These are phyloP conservation scores for Colletotrichum musae DNA, from an alignment of 2,329 filamentous ascomycete species.

Conservation along the genomic window DNA sequence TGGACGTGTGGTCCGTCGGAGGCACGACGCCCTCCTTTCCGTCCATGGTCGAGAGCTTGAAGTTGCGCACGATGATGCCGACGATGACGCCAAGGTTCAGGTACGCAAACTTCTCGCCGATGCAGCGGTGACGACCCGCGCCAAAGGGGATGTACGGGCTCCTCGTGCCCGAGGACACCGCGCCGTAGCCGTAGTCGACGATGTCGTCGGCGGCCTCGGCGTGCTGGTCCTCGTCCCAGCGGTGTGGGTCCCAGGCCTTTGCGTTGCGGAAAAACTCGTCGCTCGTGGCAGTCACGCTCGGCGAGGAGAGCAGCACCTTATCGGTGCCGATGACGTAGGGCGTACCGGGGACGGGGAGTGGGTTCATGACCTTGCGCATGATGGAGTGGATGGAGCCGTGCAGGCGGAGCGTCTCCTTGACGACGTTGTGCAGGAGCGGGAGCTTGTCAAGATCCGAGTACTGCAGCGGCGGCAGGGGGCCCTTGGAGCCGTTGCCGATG, in stretches of 20 bases:
- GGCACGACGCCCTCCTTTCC: conserved; percentile 77
- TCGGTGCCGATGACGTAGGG: conserved; percentile 85
- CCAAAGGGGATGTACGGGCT: conserved; percentile 96
- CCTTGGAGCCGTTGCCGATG: conserved; percentile 73
- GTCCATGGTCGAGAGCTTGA: conserved; percentile 84
- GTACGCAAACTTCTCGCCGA: conserved; percentile 97
- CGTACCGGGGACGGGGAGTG: conserved; percentile 86
- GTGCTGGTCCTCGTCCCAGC: conserved; percentile 86
- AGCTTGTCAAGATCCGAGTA: conserved; percentile 86
- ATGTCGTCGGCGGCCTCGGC: conserved; percentile 76
- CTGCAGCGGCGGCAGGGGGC: conserved; percentile 74
- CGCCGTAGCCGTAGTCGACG: conserved; percentile 93
- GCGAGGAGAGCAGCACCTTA: conserved; percentile 87
- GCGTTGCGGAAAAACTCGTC: conserved; percentile 86
- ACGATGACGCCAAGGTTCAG: conserved; percentile 90
- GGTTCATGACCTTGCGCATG: conserved; percentile 90
- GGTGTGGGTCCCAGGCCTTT: conserved; percentile 87
- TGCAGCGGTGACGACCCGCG: conserved; percentile 92
- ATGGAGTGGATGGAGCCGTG: conserved; percentile 97
- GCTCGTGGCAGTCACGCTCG: conserved; percentile 83
- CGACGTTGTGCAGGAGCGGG: conserved; percentile 84
- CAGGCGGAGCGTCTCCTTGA: conserved; percentile 93
- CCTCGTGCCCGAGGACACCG: conserved; percentile 90
- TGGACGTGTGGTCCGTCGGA: conserved; percentile 74
- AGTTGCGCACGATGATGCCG: conserved; percentile 80